phyloP scores from a whole-genome alignment of 108 stramenopile genomes.

The Cyclotella sp. region DNA sequence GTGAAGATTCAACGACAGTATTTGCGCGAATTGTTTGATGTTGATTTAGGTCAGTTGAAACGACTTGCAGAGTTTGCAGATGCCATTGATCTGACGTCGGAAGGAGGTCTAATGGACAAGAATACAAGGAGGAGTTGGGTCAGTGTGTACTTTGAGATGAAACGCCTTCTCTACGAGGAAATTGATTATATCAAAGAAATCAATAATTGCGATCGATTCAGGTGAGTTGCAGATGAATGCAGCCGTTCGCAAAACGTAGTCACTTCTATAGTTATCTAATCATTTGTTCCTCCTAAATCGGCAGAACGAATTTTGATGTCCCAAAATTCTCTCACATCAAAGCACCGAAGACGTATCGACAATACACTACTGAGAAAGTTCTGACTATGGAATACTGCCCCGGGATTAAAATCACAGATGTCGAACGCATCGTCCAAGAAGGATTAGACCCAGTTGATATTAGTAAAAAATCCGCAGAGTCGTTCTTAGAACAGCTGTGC shows the following conservation, averaged over 20 bases:
- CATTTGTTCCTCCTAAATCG: conserved; percentile 16
- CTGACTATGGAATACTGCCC: conserved; percentile 95
- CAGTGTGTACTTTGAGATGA: conserved; percentile 92
- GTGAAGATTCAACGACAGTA: conserved; percentile 96
- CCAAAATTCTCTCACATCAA: conserved; percentile 89
- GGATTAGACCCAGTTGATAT: conserved; percentile 88
- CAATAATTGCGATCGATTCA: conserved; percentile 84
- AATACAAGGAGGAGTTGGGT: conserved; percentile 94
- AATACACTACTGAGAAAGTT: conserved; percentile 88
- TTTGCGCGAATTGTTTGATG: conserved; percentile 90
- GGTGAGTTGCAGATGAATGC: conserved; percentile 38
- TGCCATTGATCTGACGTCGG: conserved; percentile 91
- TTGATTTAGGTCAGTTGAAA: conserved; percentile 92
- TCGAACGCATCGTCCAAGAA: conserved; percentile 63
- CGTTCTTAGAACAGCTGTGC: conserved; percentile 96
- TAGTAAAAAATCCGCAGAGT: conserved; percentile 85
- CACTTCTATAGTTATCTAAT: neutral
- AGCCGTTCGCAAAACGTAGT: neutral
- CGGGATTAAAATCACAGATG: conserved; percentile 95
- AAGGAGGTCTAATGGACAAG: conserved; percentile 87
- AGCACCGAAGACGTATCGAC: conserved; percentile 87
- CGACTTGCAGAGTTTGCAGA: conserved; percentile 94
- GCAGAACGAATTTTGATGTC: conserved; percentile 76
- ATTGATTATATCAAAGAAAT: conserved; percentile 95
- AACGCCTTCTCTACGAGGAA: conserved; percentile 94